Evolutionary conservation across 345 rosid genomes (phyloP).

Genomic region (Streptanthus diversifolius): DNA sequence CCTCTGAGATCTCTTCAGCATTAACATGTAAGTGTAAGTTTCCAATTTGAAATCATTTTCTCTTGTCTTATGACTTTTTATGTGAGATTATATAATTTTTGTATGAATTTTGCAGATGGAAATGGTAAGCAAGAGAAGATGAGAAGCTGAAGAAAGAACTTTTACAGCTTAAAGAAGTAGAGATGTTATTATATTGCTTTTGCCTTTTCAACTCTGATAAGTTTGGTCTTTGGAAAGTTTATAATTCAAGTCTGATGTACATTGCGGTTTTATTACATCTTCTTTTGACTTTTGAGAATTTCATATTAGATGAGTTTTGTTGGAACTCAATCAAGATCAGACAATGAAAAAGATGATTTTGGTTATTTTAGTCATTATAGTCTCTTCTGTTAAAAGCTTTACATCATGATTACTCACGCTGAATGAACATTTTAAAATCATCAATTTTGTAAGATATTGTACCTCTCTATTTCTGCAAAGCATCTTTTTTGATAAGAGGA

Average conservation of each 20-base stretch:
- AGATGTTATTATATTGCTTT: conserved; percentile 16
- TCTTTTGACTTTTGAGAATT: conserved; percentile 16
- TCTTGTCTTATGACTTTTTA: background rate
- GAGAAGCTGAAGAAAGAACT: conserved; percentile 22
- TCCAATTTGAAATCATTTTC: background rate
- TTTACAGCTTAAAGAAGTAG: conserved; percentile 15
- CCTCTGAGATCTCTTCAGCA: conserved; percentile 52
- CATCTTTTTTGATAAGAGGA: conserved; percentile 12
- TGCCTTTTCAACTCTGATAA: conserved; percentile 8
- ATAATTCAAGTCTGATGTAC: conserved; percentile 15
- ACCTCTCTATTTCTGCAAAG: conserved; percentile 10
- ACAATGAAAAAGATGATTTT: conserved; percentile 17
- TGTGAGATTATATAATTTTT: background rate
- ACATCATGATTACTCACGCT: conserved; percentile 26
- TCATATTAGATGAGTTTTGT: conserved; percentile 3
- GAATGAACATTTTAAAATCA: conserved; percentile 9
- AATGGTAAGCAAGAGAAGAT: conserved; percentile 32
- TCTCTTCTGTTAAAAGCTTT: background rate
- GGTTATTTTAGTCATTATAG: conserved; percentile 12
- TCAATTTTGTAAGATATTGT: background rate
- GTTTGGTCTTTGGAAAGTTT: conserved; percentile 6
- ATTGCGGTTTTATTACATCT: conserved; percentile 17
- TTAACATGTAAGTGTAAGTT: conserved; percentile 26
- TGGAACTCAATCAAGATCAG: conserved; percentile 5
- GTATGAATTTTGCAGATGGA: conserved; percentile 17